phyloP scores from a whole-genome alignment of 2,329 filamentous ascomycete species.

The Drechslerella stenobrocha region DNA sequence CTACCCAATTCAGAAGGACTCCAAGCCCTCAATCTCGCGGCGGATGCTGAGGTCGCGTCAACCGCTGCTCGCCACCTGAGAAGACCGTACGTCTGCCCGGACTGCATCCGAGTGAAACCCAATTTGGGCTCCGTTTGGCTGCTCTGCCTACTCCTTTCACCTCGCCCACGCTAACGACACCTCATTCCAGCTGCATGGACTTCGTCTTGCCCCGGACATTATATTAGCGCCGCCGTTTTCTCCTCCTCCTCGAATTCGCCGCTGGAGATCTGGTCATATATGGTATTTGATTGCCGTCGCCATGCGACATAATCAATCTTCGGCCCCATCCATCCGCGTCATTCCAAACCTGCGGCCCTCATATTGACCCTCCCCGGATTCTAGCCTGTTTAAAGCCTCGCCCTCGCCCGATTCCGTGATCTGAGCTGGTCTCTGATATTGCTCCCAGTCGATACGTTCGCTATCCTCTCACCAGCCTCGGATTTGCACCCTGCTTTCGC shows the following conservation, averaged over 20 bases:
- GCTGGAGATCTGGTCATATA: constrained; percentile 13
- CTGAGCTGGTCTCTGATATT: constrained; percentile 35
- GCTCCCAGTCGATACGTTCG: constrained; percentile 1
- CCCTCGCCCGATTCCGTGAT: constrained; percentile 8
- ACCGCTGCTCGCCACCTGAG: background rate
- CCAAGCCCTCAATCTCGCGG: background rate
- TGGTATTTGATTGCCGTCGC: constrained; percentile 17
- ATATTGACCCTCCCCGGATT: constrained; percentile 16
- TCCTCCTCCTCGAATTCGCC: constrained; percentile 12
- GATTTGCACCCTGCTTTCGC: background rate
- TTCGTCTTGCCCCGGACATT: constrained; percentile 9
- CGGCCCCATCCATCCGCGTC: constrained; percentile 19
- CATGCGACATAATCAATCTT: constrained; percentile 39
- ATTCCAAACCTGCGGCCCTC: constrained; percentile 16
- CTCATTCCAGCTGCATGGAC: constrained; percentile 8
- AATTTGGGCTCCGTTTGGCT: background rate
- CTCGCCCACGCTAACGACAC: constrained; percentile 7
- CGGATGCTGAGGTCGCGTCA: constrained; percentile 1
- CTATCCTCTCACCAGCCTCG: background rate
- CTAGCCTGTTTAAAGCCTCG: constrained; percentile 2
- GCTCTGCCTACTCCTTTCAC: constrained; percentile 6
- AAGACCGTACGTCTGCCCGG: background rate
- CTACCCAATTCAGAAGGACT: background rate
- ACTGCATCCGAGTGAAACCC: constrained; percentile 1
- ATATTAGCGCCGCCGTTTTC: constrained; percentile 8